Evolutionary conservation across 2,329 filamentous ascomycete species (phyloP).

Genomic region (Thelonectria blattea): DNA sequence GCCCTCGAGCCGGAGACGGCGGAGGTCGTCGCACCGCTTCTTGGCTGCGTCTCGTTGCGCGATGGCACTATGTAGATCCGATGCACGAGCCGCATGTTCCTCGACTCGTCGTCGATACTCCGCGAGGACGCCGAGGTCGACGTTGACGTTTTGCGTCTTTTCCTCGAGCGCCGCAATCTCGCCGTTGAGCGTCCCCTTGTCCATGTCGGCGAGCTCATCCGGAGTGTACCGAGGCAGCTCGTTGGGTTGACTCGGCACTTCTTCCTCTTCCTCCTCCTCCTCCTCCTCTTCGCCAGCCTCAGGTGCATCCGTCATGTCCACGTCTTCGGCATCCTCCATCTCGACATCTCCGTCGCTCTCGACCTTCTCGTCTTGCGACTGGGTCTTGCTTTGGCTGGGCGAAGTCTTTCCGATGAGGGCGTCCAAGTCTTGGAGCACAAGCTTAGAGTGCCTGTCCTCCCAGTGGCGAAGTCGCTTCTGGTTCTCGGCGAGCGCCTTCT

Average conservation of each 20-base stretch:
- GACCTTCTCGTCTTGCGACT: slow-evolving; percentile 34
- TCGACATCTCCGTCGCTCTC: slow-evolving; percentile 41
- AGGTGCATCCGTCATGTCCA: slow-evolving; percentile 41
- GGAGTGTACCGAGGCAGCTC: slow-evolving; percentile 80
- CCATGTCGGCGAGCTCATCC: slow-evolving; percentile 72
- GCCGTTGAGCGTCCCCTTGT: slow-evolving; percentile 64
- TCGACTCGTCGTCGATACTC: slow-evolving; percentile 88
- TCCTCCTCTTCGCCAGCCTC: slow-evolving; percentile 40
- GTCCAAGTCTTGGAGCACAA: slow-evolving; percentile 80
- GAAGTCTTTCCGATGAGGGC: slow-evolving; percentile 60
- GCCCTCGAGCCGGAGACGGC: slow-evolving; percentile 86
- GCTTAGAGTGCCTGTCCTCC: slow-evolving; percentile 87
- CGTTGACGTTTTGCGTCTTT: slow-evolving; percentile 81
- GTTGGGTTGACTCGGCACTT: slow-evolving; percentile 48
- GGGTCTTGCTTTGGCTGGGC: slow-evolving; percentile 37
- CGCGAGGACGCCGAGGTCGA: slow-evolving; percentile 86
- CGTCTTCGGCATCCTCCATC: slow-evolving; percentile 41
- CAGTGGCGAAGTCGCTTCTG: slow-evolving; percentile 84
- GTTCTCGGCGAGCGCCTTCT: slow-evolving; percentile 86
- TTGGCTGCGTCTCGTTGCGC: slow-evolving; percentile 83
- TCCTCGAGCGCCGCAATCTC: slow-evolving; percentile 69
- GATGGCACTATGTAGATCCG: slow-evolving; percentile 82
- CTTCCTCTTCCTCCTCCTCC: slow-evolving; percentile 34
- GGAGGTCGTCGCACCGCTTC: slow-evolving; percentile 89
- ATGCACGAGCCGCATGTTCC: slow-evolving; percentile 81